phyloP scores from a whole-genome alignment of 208 protist genomes.

The Entamoeba dispar region DNA sequence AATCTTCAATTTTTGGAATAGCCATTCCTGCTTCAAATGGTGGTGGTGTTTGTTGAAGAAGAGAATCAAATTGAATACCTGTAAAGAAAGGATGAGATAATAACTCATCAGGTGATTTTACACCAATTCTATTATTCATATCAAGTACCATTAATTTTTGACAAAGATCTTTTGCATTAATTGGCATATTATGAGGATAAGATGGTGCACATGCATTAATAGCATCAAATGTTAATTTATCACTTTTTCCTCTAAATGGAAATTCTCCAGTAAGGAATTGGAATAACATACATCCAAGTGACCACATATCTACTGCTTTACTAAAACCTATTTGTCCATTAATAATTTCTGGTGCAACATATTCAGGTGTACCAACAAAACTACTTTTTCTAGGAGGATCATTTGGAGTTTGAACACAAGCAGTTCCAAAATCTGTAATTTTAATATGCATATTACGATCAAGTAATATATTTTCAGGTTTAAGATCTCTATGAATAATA shows the following conservation, averaged over 20 bases:
- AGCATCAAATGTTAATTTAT: background rate
- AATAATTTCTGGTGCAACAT: background rate
- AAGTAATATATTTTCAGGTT: slow-evolving; percentile 72
- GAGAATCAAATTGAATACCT: background rate
- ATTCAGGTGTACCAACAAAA: background rate
- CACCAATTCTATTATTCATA: background rate
- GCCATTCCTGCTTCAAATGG: background rate
- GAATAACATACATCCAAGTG: background rate
- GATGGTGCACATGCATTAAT: background rate
- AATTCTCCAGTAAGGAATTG: background rate
- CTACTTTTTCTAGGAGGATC: background rate
- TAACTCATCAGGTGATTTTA: background rate
- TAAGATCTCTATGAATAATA: slow-evolving; percentile 72
- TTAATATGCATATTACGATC: slow-evolving; percentile 10
- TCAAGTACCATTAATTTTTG: background rate
- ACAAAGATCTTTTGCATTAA: background rate
- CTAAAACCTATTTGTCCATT: background rate
- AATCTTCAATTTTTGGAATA: background rate
- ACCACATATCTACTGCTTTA: background rate
- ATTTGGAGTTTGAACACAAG: background rate
- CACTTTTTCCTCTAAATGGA: background rate
- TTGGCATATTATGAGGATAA: background rate
- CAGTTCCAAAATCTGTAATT: slow-evolving; percentile 22
- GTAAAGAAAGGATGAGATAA: background rate
- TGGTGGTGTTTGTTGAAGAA: background rate